Evolutionary conservation across 2,329 filamentous ascomycete species (phyloP), one percentile per base, ranked within the genome.

Genomic region (Aspergillus costaricaensis): DNA sequence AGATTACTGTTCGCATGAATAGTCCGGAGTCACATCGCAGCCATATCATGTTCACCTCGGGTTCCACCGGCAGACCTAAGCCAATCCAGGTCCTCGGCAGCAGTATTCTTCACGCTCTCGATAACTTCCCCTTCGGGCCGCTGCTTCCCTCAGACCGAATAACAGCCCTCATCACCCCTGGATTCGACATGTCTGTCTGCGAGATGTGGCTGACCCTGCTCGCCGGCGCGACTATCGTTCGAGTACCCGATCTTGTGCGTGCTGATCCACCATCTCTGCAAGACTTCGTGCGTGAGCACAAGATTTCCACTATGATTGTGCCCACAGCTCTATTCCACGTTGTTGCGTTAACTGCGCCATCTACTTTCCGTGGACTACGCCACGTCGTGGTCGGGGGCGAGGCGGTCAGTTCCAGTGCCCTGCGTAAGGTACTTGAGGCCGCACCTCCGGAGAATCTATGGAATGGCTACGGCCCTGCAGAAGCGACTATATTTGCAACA

Each of bases 21-120:
- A 1, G 32, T 15, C 5, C 12, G 2, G 32, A 14, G 4, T 41
- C 51, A 2, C 17, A 53, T 12, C 48, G 57, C n/a, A 65, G 59
- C 41, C 64, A 65, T 36, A 39, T 64, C 10, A 32, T 87, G 23
- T 90, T 89, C 70, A 91, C 88, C 0, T 85, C 81, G 3, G 91
- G 91, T 0, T 68, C 69, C 1, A 89, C 92, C 75, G 90, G 89
- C 36, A 80, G 84, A 66, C 91, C 90, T 30, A 95, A 94, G 79
- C 90, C 90, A 62, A 92, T 96, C 9, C 83, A 87, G 58, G 91
- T 91, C 70, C 86, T 87, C 3, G 87, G 91, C 71, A 81, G 19
- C 3, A 25, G 36, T n/a, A 54, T 66, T 3, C n/a, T 64, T 1
- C 64, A 64, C 21, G 43, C 62, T 15, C 50, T 59, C 9, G 38